These are phyloP conservation scores for Osmozyma mogii DNA, from an alignment of 805 yeast genomes.

Conservation along the genomic window DNA sequence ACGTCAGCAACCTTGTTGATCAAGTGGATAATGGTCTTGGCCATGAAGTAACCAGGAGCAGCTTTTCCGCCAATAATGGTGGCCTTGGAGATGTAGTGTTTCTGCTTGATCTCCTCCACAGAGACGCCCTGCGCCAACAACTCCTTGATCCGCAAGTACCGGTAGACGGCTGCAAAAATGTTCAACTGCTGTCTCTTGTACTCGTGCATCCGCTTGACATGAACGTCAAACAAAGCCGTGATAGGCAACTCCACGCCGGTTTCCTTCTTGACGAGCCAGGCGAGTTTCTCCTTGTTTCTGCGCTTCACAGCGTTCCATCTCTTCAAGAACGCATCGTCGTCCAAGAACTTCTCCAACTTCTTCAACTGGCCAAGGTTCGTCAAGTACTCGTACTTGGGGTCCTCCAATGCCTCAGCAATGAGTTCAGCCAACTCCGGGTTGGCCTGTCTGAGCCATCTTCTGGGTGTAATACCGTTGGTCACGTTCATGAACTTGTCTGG, in stretches of 20 bases:
- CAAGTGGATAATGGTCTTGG: conserved; percentile 81
- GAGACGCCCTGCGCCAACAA: conserved; percentile 43
- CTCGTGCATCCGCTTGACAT: conserved; percentile 92
- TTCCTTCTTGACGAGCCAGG: conserved; percentile 54
- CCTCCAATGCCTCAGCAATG: conserved; percentile 64
- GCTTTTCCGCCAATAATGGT: conserved; percentile 89
- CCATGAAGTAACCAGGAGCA: conserved; percentile 97
- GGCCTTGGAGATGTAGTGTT: conserved; percentile 64
- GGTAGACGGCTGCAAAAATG: conserved; percentile 79
- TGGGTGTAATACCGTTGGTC: conserved; percentile 92
- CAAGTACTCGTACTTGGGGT: conserved; percentile 55
- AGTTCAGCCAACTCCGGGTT: conserved; percentile 74
- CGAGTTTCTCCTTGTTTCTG: conserved; percentile 60
- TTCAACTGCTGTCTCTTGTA: conserved; percentile 93
- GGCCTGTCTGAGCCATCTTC: conserved; percentile 94
- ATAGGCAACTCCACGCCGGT: conserved; percentile 65
- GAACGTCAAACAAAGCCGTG: conserved; percentile 76
- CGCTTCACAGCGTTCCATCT: conserved; percentile 68
- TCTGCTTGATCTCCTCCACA: conserved; percentile 45
- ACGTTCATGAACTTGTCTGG: conserved; percentile 80
- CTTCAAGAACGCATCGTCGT: conserved; percentile 59
- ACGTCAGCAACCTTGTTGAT: conserved; percentile 76
- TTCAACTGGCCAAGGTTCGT: conserved; percentile 62
- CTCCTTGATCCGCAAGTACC: conserved; percentile 71
- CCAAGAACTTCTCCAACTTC: conserved; percentile 54